Conservation (phyloP, 768 basidiomycete species). For the Lyophyllum decastes region DNA sequence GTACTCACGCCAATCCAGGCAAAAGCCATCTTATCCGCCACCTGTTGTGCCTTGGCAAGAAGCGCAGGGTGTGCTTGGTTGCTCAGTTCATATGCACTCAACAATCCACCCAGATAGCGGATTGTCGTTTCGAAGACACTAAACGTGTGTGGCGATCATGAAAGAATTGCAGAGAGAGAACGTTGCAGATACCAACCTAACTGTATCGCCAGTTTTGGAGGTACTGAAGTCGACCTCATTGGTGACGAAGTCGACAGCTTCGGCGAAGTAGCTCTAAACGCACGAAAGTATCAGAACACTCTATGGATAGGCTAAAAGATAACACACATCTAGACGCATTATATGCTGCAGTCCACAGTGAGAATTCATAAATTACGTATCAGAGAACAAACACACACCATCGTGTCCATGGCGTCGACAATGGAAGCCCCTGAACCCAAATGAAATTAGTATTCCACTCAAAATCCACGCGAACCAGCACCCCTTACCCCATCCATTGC, state of each 20-base stretch:
- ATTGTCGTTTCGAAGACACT: slow-evolving; percentile 81
- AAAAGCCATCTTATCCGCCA: slow-evolving; percentile 62
- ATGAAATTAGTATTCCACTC: slow-evolving; percentile 17
- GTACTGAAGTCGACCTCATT: slow-evolving; percentile 50
- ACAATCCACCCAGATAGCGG: slow-evolving; percentile 65
- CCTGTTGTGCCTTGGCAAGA: slow-evolving; percentile 60
- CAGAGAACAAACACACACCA: slow-evolving; percentile 34
- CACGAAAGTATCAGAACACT: background rate
- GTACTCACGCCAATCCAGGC: slow-evolving; percentile 58
- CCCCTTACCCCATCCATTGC: slow-evolving; percentile 33
- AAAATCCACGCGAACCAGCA: slow-evolving; percentile 36
- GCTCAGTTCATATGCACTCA: slow-evolving; percentile 72
- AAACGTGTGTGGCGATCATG: background rate
- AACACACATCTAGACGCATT: slow-evolving; percentile 45
- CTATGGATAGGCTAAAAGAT: background rate
- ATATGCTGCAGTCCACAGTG: slow-evolving; percentile 33
- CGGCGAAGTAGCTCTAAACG: slow-evolving; percentile 41
- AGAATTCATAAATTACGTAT: background rate
- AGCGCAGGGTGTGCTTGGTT: slow-evolving; percentile 48
- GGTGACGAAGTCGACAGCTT: slow-evolving; percentile 43
- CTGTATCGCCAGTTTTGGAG: slow-evolving; percentile 38
- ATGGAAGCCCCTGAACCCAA: slow-evolving; percentile 47
- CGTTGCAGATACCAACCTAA: slow-evolving; percentile 9
- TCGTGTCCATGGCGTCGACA: slow-evolving; percentile 51
- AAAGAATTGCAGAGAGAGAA: background rate